Evolutionary conservation across 2,329 filamentous ascomycete genomes (phyloP).

Genomic region (Fusarium staphyleae): DNA sequence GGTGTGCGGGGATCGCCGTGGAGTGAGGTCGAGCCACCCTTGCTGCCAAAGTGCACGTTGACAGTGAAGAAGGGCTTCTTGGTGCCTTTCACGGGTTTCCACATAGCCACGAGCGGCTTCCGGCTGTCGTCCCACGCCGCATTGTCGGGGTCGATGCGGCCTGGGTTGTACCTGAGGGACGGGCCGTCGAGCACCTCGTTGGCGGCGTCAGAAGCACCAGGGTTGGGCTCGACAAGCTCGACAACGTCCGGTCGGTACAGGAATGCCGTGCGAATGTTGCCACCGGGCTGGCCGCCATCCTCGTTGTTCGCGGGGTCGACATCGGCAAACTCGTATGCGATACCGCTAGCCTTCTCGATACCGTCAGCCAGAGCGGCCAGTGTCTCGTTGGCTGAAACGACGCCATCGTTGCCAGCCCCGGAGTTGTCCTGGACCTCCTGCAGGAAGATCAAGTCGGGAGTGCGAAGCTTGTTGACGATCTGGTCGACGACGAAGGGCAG

Average conservation of each 20-base stretch:
- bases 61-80: slow-evolving; percentile 70
- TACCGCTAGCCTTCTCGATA: slow-evolving; percentile 57
- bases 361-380: slow-evolving; percentile 61
- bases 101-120: slow-evolving; percentile 72
- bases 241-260: slow-evolving; percentile 69
- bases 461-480: slow-evolving; percentile 68
- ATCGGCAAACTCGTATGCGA: slow-evolving; percentile 66
- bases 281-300: slow-evolving; percentile 72
- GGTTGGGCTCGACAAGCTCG: slow-evolving; percentile 64
- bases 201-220: slow-evolving; percentile 60
- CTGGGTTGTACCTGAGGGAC: slow-evolving; percentile 72
- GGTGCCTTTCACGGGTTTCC: slow-evolving; percentile 63
- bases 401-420: slow-evolving; percentile 66
- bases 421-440: slow-evolving; percentile 76
- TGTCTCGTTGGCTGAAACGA: slow-evolving; percentile 63
- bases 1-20: slow-evolving; percentile 72
- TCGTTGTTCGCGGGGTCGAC: slow-evolving; percentile 65
- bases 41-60: slow-evolving; percentile 73
- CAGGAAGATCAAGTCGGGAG: slow-evolving; percentile 71
- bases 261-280: slow-evolving; percentile 76
- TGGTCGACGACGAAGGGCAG: slow-evolving; percentile 67
- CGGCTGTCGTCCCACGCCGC: slow-evolving; percentile 66
- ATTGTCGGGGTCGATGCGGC: slow-evolving; percentile 69
- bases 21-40: slow-evolving; percentile 69
- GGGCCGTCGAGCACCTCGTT: slow-evolving; percentile 64